Evolutionary conservation across 345 rosid genomes (phyloP), one percentile per base, ranked within the genome.

Genomic region (Rubroshorea leprosula): DNA sequence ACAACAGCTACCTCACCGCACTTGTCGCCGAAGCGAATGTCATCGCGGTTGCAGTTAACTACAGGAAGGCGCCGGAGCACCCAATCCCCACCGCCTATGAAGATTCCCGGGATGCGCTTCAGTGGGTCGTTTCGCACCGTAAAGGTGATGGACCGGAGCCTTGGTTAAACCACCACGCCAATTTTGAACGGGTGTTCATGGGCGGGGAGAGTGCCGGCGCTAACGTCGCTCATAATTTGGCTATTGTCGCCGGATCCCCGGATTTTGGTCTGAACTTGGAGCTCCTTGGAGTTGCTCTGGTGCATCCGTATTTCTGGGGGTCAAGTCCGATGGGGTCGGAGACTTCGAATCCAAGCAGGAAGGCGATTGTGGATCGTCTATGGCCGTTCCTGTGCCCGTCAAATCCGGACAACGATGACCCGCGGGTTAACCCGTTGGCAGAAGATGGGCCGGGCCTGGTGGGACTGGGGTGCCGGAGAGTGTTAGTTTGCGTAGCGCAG

Each of bases 401-500:
- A 2, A 74, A 58, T 44, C 83, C 80, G 9, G 73, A 72, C 9
- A 73, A 71, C 44, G 75, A 76, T 38, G 91, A 89, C 26, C 96
- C 83, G 35, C 63, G 70, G 62, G 23, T 86, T n/a, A 80, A 86
- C 53, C 89, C 85, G 13, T 50, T 57, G 0, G 73, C 54, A 7
- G 72, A 65, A 0, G 76, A 69, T 50, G 76, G 77, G 22, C 65
- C 85, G 61, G 49, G 77, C 54, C 43, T 83, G 70, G 55, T 21
- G 15, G 73, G 58, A 29, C 61, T 83, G 43, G 72, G 78, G 39
- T 71, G 87, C 13, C 62, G 54, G 13, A 69, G 71, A 68, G 73
- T 74, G 41, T 41, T 82, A 56, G 85, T 84, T 2, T 78, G 78
- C 9, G 79, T 75, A 55, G 82, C 87, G 0, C 82, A 83, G 57